Base-by-base conservation (phyloP, 1,139 yeast species). In the Trichomonascaceae sp. region DNA sequence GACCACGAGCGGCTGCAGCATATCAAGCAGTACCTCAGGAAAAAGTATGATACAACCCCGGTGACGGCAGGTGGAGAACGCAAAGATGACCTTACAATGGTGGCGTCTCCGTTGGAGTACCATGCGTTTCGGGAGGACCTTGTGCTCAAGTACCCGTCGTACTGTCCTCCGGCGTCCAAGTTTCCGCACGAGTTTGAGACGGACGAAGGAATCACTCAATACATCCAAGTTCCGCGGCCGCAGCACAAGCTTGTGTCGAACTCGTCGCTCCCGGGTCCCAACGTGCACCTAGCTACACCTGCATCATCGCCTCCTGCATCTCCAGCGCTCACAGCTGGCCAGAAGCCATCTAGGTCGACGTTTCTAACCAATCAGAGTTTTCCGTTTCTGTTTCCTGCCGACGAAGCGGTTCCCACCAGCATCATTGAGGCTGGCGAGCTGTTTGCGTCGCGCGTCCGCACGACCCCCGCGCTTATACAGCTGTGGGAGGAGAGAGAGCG, bases 231-330 rank as follows among this genome's bases (percentile, higher is more conserved):
- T 30, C 76, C 87, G 25, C 56, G 78, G 32, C 71, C 78, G 0
- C 60, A 64, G 31, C 65, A 64, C 41, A 53, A 65, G 2, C 80
- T 76, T 39, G 66, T 76, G 4, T 56, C 71, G 2, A 67, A 69
- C 36, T 64, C 69, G 30, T 67, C 71, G 29, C 55, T 76, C 14
- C 80, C 82, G 1, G 64, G 72, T 0, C 84, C 80, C 26, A 66
- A 60, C 1, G 59, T 78, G 3, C 94, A 85, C 53, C 67, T 85
- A 13, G 87, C 94, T 0, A 84, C 95, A 0, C 95, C 94, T 0
- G 81, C 79, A 0, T 92, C 94, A 1, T 79, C 94, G 0, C 94
- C 94, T 0, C 77, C 81, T 0, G 55, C 72, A 6, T 69, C 78
- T 1, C 85, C 93, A 17, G 62, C 51, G 26, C 48, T 50, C 27